Conservation (phyloP, 192 early-diverging fungal genomes). For the Gigaspora rosea region DNA sequence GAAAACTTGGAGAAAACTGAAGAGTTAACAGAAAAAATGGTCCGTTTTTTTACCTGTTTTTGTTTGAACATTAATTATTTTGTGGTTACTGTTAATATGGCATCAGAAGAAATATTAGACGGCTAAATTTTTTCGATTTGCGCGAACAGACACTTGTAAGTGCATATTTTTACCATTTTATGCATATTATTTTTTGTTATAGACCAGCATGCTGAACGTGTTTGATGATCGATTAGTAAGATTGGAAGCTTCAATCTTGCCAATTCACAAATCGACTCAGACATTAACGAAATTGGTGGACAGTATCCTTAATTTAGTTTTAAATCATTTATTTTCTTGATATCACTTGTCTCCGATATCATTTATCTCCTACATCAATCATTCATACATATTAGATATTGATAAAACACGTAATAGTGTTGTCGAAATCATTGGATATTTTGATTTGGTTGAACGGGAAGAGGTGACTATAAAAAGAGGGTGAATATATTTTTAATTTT, state of each 20-base stretch:
- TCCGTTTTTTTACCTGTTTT: conserved; percentile 22
- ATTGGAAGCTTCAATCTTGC: conserved; percentile 75
- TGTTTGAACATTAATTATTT: not conserved
- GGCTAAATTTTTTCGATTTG: not conserved
- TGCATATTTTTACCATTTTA: not conserved
- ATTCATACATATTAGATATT: conserved; percentile 56
- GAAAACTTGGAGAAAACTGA: conserved; percentile 53
- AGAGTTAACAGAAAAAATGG: conserved; percentile 54
- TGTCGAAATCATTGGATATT: conserved; percentile 63
- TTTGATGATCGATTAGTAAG: conserved; percentile 75
- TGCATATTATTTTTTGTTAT: not conserved
- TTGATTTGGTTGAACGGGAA: conserved; percentile 68
- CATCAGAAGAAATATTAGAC: not conserved
- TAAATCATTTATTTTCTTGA: not conserved
- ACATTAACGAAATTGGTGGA: conserved; percentile 70
- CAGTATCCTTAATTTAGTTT: conserved; percentile 51
- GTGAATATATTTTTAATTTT: conserved; percentile 33
- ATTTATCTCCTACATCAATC: not conserved
- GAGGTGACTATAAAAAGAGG: conserved; percentile 69
- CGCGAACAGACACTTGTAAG: not conserved
- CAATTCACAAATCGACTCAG: conserved; percentile 78
- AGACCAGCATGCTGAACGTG: conserved; percentile 70
- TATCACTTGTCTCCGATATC: not conserved
- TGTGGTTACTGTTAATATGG: not conserved
- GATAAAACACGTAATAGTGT: conserved; percentile 61